Percentiles rank a stretch among this genome's conserved stretches.
These are phyloP conservation scores for Aureobasidium sp. DNA, from an alignment of 2,329 filamentous ascomycete genomes.

Conservation along the genomic window DNA sequence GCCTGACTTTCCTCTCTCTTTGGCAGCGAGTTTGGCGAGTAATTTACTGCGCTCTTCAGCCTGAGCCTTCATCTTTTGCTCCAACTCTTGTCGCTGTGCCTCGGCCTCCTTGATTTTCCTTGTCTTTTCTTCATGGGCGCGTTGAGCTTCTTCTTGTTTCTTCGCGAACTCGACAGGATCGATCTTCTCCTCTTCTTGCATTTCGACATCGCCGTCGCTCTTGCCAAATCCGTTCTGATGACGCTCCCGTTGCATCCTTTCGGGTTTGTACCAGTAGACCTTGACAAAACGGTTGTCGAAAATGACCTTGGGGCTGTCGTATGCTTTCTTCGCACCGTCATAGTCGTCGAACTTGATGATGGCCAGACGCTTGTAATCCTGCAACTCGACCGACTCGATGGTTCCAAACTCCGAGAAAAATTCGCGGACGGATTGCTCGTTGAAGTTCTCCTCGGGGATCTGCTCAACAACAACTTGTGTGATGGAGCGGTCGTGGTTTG, in stretches of 20 bases:
- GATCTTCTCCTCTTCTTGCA: slow-evolving; percentile 44
- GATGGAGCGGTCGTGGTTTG: slow-evolving; percentile 52
- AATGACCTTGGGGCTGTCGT: slow-evolving; percentile 67
- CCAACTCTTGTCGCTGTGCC: slow-evolving; percentile 53
- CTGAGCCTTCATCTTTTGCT: slow-evolving; percentile 54
- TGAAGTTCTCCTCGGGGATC: slow-evolving; percentile 63
- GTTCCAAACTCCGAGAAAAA: slow-evolving; percentile 68
- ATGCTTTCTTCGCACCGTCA: slow-evolving; percentile 59
- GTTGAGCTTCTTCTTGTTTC: slow-evolving; percentile 65
- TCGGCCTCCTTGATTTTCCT: slow-evolving; percentile 56
- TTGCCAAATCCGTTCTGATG: slow-evolving; percentile 8
- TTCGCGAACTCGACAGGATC: slow-evolving; percentile 61
- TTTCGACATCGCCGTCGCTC: slow-evolving; percentile 19
- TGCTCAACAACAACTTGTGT: slow-evolving; percentile 67
- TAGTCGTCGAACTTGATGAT: slow-evolving; percentile 61
- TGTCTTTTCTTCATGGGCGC: slow-evolving; percentile 55
- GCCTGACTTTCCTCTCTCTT: slow-evolving; percentile 22
- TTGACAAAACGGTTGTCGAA: slow-evolving; percentile 84
- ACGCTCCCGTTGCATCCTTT: slow-evolving; percentile 18
- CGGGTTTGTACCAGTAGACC: slow-evolving; percentile 63
- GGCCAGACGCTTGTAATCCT: slow-evolving; percentile 57
- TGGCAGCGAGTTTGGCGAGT: slow-evolving; percentile 47
- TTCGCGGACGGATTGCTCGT: slow-evolving; percentile 52
- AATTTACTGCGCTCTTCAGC: slow-evolving; percentile 56
- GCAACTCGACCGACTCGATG: slow-evolving; percentile 56